Base-by-base conservation (phyloP, 768 basidiomycete species). In the Tylopilus intermedius region DNA sequence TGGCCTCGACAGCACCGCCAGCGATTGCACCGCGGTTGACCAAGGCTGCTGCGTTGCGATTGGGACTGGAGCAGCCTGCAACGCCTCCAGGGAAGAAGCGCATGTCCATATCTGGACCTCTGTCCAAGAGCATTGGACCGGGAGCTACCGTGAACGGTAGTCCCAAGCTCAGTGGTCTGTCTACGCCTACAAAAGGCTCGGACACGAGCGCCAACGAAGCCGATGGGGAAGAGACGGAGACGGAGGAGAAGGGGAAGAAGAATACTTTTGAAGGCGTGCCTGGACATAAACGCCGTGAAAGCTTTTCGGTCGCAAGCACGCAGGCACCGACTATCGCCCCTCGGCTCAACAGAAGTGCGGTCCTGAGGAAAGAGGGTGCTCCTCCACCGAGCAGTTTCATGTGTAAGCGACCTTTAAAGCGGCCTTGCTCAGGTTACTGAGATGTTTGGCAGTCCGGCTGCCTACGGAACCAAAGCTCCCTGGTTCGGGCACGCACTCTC, bases 251-350 rank as follows among this genome's bases (percentile, higher is more conserved):
- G 11, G 61, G 62, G 54, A 68, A 63, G 38, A 78, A 76, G 67
- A 66, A 67, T 30, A 80, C 77, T 0, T 93, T 91, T 60, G 85
- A 86, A 0, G 88, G 88, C 32, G 84, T 92, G 3, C 90, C 90
- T 5, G 90, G 90, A 0, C 90, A 93, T 62, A 92, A 92, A 69
- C 76, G 90, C 50, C 72, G 85, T 26, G 87, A 89, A 63, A 80
- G 79, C 13, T 83, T 93, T 56, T 67, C 80, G 6, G 90, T 93
- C 8, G 77, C 84, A 15, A 80, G 78, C 55, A 74, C 72, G 9
- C 65, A 63, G 46, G 58, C 73, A 9, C 79, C 79, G 8, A 63
- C 65, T 1, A 71, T 79, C n/a, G 54, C 63, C 5, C 79, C 80
- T 6, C 66, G 76, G 15, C 62, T 68, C 32, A 80, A 79, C 57